phyloP scores from a whole-genome alignment of 1,139 yeast genomes.

The Scheffersomyces titani region DNA sequence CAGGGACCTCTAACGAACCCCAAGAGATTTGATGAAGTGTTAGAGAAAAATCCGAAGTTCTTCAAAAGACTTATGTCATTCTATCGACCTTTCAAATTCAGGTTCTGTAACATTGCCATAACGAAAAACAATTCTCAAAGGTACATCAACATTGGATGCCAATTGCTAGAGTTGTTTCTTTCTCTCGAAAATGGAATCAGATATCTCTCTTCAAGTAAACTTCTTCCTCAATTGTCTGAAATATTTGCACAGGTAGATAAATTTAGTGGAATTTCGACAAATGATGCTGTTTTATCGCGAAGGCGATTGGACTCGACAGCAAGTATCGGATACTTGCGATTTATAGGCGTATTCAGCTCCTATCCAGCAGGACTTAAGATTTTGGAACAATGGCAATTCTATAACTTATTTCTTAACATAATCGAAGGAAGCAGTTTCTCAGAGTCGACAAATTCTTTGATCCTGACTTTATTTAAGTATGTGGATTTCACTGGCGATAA shows the following conservation, averaged over 20 bases:
- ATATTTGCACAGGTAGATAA: constrained; percentile 86
- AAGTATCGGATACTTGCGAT: constrained; percentile 73
- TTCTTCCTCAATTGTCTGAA: constrained; percentile 84
- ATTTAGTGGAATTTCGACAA: constrained; percentile 68
- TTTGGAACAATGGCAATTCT: constrained; percentile 80
- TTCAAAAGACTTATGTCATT: constrained; percentile 82
- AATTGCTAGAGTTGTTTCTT: constrained; percentile 66
- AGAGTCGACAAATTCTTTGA: constrained; percentile 55
- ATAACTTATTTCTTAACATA: constrained; percentile 76
- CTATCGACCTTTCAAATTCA: constrained; percentile 85
- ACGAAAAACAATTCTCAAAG: constrained; percentile 49
- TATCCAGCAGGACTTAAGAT: constrained; percentile 63
- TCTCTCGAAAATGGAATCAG: constrained; percentile 64
- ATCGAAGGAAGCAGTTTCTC: constrained; percentile 49
- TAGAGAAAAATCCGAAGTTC: constrained; percentile 76
- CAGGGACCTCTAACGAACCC: constrained; percentile 81
- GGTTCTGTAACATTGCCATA: constrained; percentile 61
- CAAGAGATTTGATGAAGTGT: constrained; percentile 72
- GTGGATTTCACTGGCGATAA: constrained; percentile 65
- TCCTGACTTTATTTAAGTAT: constrained; percentile 57
- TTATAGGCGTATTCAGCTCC: constrained; percentile 71
- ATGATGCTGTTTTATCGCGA: constrained; percentile 72
- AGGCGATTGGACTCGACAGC: constrained; percentile 63
- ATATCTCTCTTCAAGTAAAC: constrained; percentile 70
- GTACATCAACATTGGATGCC: constrained; percentile 73